phyloP scores from a whole-genome alignment of 1,284 basidiomycete genomes.

The Malassezia equina region DNA sequence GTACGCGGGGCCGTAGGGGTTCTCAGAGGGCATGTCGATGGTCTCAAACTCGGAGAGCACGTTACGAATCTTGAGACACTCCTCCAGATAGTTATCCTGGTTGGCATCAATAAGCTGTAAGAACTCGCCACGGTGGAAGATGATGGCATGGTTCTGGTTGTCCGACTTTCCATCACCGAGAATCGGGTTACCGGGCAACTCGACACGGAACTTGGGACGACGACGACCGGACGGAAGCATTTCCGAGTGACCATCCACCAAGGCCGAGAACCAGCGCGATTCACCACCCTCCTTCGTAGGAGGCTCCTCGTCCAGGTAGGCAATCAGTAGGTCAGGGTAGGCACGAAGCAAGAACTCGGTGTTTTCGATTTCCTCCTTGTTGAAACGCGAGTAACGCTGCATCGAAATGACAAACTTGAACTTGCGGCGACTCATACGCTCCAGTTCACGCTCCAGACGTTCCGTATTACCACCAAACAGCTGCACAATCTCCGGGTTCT shows the following conservation, averaged over 20 bases:
- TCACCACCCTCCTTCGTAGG: constrained; percentile 84
- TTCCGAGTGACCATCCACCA: constrained; percentile 96
- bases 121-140: constrained; percentile 98
- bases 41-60: constrained; percentile 97
- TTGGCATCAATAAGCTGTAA: constrained; percentile 98
- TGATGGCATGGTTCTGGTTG: constrained; percentile 98
- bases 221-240: constrained; percentile 78
- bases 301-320: constrained; percentile 93
- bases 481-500: constrained; percentile 97
- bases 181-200: constrained; percentile 96
- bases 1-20: constrained; percentile 70
- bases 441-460: constrained; percentile 87
- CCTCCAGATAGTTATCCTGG: constrained; percentile 99
- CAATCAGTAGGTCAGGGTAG: constrained; percentile 97
- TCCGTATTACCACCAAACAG: constrained; percentile 95
- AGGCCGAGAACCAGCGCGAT: constrained; percentile 82
- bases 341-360: constrained; percentile 94
- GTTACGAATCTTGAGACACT: constrained; percentile 97
- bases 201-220: constrained; percentile 93
- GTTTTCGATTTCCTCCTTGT: constrained; percentile 98
- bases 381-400: constrained; percentile 99
- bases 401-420: constrained; percentile 99
- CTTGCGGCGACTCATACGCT: constrained; percentile 92
- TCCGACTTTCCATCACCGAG: constrained; percentile 98
- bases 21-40: constrained; percentile 71